These are phyloP conservation scores for Boehmeria nivea DNA, from an alignment of 306 rosid species.

Conservation along the genomic window DNA sequence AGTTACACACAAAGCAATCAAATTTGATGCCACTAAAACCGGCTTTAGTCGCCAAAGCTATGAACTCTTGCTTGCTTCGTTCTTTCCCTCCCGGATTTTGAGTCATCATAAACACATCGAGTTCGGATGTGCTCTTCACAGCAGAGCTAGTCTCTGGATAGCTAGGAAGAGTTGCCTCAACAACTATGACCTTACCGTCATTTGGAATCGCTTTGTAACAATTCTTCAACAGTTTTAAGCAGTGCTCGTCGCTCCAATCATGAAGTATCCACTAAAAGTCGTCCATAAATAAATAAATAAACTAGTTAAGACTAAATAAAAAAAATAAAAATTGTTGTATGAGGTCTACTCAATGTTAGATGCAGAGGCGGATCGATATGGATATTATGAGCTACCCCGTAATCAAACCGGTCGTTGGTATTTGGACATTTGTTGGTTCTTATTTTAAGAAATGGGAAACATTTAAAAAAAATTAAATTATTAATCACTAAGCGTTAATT, in stretches of 20 bases:
- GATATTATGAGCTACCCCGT: no score
- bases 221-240: slow-evolving; percentile 28
- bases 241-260: slow-evolving; percentile 29
- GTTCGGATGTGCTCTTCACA: background rate
- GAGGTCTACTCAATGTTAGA: no score
- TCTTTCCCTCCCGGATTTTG: slow-evolving; percentile 31
- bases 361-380: no score
- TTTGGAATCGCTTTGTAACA: slow-evolving; percentile 24
- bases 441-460: no score
- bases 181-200: slow-evolving; percentile 22
- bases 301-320: background rate
- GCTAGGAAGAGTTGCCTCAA: slow-evolving; percentile 22
- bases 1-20: slow-evolving; percentile 14
- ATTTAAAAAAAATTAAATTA: no score
- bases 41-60: slow-evolving; percentile 10
- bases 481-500: no score
- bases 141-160: slow-evolving; percentile 9
- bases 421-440: no score
- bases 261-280: slow-evolving; percentile 24
- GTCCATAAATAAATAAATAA: background rate
- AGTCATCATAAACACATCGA: slow-evolving; percentile 21
- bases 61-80: slow-evolving; percentile 18
- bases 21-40: slow-evolving; percentile 19
- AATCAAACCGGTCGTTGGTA: no score
- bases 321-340: no score